Evolutionary conservation across 2,329 filamentous ascomycete genomes (phyloP).

Genomic region (Lachnum nothofagi): DNA sequence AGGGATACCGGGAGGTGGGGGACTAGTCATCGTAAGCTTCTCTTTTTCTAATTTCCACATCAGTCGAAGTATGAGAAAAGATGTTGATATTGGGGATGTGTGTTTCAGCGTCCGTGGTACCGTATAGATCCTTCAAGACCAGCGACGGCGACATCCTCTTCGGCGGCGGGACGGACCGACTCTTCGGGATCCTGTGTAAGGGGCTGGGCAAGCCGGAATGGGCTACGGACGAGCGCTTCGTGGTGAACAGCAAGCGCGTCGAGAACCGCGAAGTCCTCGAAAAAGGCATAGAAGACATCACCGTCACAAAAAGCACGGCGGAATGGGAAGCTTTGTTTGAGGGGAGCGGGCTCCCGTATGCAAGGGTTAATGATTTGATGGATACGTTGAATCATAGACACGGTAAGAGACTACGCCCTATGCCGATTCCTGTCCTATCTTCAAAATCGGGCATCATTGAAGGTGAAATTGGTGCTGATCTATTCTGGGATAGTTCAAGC

Average conservation of each 20-base stretch:
- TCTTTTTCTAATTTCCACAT: not conserved
- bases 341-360: slow-evolving; percentile 87
- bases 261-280: slow-evolving; percentile 70
- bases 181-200: slow-evolving; percentile 59
- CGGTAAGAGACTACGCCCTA: too few relatives aligned
- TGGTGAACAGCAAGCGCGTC: slow-evolving; percentile 57
- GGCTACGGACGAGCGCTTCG: slow-evolving; percentile 53
- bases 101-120: slow-evolving; percentile 77
- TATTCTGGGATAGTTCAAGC: slow-evolving; percentile 59
- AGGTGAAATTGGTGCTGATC: too few relatives aligned
- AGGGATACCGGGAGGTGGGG: slow-evolving; percentile 87
- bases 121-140: slow-evolving; percentile 77
- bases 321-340: slow-evolving; percentile 83
- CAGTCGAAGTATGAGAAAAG: not conserved
- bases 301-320: slow-evolving; percentile 68
- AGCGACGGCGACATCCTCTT: slow-evolving; percentile 62
- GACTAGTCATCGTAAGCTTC: slow-evolving; percentile 72
- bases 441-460: too few relatives aligned
- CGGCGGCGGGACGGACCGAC: slow-evolving; percentile 62
- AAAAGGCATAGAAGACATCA: slow-evolving; percentile 67
- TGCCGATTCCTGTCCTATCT: too few relatives aligned
- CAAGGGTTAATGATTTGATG: slow-evolving; percentile 87
- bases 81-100: not conserved
- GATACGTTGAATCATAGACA: slow-evolving; percentile 76
- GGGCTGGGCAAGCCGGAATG: slow-evolving; percentile 53